phyloP scores from a whole-genome alignment of 805 yeast species.

The Pichia cabralensis region DNA sequence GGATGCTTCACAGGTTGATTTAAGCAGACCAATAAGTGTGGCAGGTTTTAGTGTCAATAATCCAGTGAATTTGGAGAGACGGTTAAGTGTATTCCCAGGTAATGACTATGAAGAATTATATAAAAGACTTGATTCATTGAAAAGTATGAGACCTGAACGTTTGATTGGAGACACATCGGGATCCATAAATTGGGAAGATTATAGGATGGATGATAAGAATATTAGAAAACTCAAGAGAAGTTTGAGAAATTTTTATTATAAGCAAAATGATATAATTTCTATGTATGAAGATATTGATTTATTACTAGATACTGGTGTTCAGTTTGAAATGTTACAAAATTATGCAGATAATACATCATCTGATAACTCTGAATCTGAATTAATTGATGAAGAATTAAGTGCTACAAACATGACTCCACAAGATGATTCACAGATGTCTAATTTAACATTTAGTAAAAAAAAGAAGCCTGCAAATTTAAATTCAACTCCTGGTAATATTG shows the following conservation, averaged over 20 bases:
- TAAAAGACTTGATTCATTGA: slow-evolving; percentile 23
- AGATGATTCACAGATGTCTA: neutral
- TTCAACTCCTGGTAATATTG: slow-evolving; percentile 47
- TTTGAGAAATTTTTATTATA: slow-evolving; percentile 36
- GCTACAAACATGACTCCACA: neutral
- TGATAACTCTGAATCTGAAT: slow-evolving; percentile 1
- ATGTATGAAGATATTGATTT: slow-evolving; percentile 51
- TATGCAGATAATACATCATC: slow-evolving; percentile 32
- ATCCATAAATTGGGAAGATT: slow-evolving; percentile 32
- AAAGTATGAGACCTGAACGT: slow-evolving; percentile 35
- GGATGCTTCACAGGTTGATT: neutral
- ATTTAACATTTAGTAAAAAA: neutral
- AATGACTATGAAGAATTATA: slow-evolving; percentile 13
- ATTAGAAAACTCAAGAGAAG: slow-evolving; percentile 18
- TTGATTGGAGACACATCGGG: slow-evolving; percentile 34
- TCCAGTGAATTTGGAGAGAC: slow-evolving; percentile 14
- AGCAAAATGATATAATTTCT: slow-evolving; percentile 52
- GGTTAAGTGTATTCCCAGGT: slow-evolving; percentile 17
- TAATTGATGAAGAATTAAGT: slow-evolving; percentile 1
- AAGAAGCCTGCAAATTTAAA: neutral
- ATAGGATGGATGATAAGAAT: slow-evolving; percentile 16
- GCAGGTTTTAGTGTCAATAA: slow-evolving; percentile 17
- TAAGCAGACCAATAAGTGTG: slow-evolving; percentile 5
- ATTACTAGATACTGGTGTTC: slow-evolving; percentile 62
- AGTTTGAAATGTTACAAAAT: slow-evolving; percentile 50